Percentiles rank a stretch among this genome's conserved stretches.
Conservation (phyloP, 2,329 filamentous ascomycete species). For the Macrophomina pseudophaseolina region DNA sequence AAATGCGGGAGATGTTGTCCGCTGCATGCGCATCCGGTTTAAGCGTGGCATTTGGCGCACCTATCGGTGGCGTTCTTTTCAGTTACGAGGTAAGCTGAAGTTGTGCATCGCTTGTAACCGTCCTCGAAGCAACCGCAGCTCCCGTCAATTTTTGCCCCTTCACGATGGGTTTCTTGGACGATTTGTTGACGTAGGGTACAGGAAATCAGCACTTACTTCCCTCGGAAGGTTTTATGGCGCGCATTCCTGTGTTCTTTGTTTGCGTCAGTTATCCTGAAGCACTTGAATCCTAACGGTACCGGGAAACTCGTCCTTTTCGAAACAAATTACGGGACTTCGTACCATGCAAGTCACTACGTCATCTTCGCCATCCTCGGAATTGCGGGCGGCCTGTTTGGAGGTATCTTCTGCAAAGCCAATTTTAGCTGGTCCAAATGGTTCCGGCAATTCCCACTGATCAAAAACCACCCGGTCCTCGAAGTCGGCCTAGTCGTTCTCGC, state of each 20-base stretch:
- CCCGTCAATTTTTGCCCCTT: no score
- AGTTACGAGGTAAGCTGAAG: conserved; percentile 53
- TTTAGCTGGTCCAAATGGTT: conserved; percentile 63
- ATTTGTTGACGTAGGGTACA: conserved; percentile 31
- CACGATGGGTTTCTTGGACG: no score
- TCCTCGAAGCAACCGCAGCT: no score
- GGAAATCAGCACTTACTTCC: conserved; percentile 66
- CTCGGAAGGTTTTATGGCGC: conserved; percentile 63
- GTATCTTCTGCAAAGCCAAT: conserved; percentile 63
- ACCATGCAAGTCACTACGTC: conserved; percentile 60
- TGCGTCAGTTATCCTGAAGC: conserved; percentile 61
- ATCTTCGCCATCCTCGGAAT: conserved; percentile 63
- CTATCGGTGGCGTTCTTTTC: conserved; percentile 66
- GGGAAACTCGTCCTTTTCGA: conserved; percentile 67
- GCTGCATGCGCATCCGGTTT: conserved; percentile 63
- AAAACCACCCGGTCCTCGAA: conserved; percentile 61
- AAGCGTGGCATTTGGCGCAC: conserved; percentile 66
- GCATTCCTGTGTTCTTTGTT: conserved; percentile 64
- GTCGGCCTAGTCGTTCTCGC: conserved; percentile 59
- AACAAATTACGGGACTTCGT: conserved; percentile 63
- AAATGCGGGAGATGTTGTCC: conserved; percentile 63
- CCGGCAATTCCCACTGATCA: conserved; percentile 58
- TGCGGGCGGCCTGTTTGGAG: conserved; percentile 64
- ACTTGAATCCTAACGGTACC: conserved; percentile 64
- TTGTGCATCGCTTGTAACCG: no score